phyloP scores from a whole-genome alignment of 1,284 basidiomycete species.

The Tilletia indica region DNA sequence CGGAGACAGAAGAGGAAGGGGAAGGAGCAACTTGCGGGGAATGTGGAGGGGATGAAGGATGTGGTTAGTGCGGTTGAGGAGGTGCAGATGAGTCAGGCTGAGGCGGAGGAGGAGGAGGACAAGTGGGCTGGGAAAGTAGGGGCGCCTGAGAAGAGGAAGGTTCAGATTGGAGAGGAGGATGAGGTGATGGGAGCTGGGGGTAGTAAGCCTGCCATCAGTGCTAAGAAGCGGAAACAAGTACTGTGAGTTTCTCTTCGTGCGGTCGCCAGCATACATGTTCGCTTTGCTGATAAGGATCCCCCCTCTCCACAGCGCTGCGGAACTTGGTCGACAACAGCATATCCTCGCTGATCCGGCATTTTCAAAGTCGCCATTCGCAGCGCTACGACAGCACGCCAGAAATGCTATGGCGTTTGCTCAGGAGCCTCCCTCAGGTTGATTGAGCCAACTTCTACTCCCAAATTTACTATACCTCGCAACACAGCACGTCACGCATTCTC shows the following conservation, averaged over 20 bases:
- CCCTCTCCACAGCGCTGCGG: conserved; percentile 29
- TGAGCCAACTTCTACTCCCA: too few species aligned
- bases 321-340: conserved; percentile 42
- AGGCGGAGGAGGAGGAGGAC: conserved; percentile 22
- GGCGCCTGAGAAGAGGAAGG: not conserved
- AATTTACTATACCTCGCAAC: too few species aligned
- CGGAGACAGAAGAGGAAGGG: conserved; percentile 41
- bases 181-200: conserved; percentile 20
- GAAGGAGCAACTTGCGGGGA: conserved; percentile 45
- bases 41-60: conserved; percentile 42
- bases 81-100: conserved; percentile 25
- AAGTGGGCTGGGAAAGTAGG: not conserved
- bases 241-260: conserved; percentile 31
- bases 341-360: conserved; percentile 45
- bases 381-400: conserved; percentile 46
- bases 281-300: not conserved
- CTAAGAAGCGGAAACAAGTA: conserved; percentile 41
- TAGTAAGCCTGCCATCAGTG: conserved; percentile 31
- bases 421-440: not conserved
- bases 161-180: too few species aligned
- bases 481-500: too few species aligned
- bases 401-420: conserved; percentile 39
- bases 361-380: conserved; percentile 44
- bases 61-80: conserved; percentile 35
- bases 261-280: not conserved